These are phyloP conservation scores for Pseudophaeomoniella oleicola DNA, from an alignment of 2,329 filamentous ascomycete species.

Conservation along the genomic window DNA sequence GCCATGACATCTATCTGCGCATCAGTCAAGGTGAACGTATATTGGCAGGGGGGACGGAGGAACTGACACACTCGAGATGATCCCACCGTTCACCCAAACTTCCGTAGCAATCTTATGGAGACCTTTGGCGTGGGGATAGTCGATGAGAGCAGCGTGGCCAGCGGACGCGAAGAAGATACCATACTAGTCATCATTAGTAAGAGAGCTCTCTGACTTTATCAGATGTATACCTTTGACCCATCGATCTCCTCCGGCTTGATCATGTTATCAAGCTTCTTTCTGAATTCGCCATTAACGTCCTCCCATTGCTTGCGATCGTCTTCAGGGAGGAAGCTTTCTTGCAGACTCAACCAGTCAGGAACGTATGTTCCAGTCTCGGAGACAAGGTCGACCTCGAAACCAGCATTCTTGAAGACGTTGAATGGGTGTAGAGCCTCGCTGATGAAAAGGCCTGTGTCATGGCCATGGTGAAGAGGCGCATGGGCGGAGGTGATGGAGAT, in stretches of 20 bases:
- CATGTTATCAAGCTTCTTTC: slow-evolving; percentile 29
- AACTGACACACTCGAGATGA: slow-evolving; percentile 30
- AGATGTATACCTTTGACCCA: too few relatives aligned
- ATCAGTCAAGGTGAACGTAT: background rate
- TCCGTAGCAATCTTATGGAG: slow-evolving; percentile 26
- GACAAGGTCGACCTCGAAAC: slow-evolving; percentile 32
- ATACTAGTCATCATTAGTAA: slow-evolving; percentile 8
- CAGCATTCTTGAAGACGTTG: slow-evolving; percentile 26
- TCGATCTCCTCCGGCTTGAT: slow-evolving; percentile 22
- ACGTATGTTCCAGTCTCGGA: slow-evolving; percentile 31
- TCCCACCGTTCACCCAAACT: slow-evolving; percentile 25
- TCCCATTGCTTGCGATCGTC: slow-evolving; percentile 25
- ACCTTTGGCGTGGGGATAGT: slow-evolving; percentile 27
- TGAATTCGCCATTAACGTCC: slow-evolving; percentile 26
- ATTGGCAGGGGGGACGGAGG: slow-evolving; percentile 1
- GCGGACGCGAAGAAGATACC: slow-evolving; percentile 29
- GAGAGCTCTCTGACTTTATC: slow-evolving; percentile 3
- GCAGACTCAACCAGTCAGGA: slow-evolving; percentile 29
- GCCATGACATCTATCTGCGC: too few relatives aligned
- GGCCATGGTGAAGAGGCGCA: slow-evolving; percentile 24
- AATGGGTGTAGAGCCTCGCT: slow-evolving; percentile 32
- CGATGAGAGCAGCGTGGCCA: slow-evolving; percentile 31
- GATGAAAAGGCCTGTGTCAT: slow-evolving; percentile 26
- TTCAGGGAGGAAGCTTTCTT: slow-evolving; percentile 26
- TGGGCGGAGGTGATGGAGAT: slow-evolving; percentile 29